Evolutionary conservation across 2,329 filamentous ascomycete species (phyloP).

Genomic region (Karstenula rhodostoma): DNA sequence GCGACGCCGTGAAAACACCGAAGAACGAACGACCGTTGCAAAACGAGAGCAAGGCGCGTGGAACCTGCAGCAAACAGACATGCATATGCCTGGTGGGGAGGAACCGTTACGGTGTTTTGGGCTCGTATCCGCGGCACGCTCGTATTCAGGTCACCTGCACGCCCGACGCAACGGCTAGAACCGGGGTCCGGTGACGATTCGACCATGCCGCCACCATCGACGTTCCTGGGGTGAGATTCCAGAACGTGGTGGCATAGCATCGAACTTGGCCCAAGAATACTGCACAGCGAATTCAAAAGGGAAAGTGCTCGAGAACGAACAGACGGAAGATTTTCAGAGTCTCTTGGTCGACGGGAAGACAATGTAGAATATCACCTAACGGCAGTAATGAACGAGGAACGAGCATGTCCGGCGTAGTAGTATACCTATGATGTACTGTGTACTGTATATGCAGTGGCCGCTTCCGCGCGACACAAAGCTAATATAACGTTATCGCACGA

Average conservation of each 20-base stretch:
- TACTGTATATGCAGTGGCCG: neutral
- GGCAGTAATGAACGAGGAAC: neutral
- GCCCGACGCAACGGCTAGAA: neutral
- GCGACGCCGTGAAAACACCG: neutral
- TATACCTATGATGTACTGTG: neutral
- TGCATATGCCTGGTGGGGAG: neutral
- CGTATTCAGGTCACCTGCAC: neutral
- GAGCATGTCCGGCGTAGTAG: neutral
- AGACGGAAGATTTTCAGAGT: slow-evolving; percentile 1
- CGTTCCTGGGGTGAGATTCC: neutral
- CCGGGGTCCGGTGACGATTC: neutral
- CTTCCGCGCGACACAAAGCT: neutral
- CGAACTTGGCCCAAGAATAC: neutral
- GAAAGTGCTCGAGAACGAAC: neutral
- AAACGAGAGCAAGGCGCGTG: neutral
- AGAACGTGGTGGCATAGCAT: neutral
- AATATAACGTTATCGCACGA: neutral
- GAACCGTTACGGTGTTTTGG: slow-evolving; percentile 3
- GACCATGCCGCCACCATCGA: slow-evolving; percentile 2
- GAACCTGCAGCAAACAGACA: neutral
- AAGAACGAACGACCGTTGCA: neutral
- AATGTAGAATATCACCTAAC: neutral
- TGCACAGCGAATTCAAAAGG: neutral
- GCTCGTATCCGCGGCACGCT: neutral
- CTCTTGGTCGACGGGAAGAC: neutral